Percentiles rank a stretch among this genome's conserved stretches.
Conservation (phyloP, 2,329 filamentous ascomycete species). For the Thielaviopsis musarum region DNA sequence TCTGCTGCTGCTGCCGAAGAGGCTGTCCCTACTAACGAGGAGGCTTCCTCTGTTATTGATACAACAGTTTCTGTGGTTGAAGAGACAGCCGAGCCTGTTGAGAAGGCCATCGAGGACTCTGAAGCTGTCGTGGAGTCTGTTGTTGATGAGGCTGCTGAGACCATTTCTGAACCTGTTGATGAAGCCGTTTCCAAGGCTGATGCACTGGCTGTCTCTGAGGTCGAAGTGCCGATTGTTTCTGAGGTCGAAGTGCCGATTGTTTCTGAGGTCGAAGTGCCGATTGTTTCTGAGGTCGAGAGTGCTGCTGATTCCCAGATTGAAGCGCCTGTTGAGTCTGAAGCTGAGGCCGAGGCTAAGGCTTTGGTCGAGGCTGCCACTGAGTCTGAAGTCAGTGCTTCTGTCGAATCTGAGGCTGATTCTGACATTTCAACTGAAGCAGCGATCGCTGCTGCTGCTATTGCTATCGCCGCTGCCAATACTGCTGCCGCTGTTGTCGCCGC, state of each 20-base stretch:
- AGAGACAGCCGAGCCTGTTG: neutral
- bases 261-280: neutral
- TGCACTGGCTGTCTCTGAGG: no score
- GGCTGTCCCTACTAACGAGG: neutral
- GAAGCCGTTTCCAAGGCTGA: neutral
- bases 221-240: neutral
- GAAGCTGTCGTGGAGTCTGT: neutral
- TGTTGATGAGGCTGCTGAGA: neutral
- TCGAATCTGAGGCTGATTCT: neutral
- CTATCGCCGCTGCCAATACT: neutral
- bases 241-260: neutral
- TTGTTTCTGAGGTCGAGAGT: neutral
- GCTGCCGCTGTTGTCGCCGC: neutral
- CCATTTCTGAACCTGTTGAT: neutral
- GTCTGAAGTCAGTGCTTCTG: neutral
- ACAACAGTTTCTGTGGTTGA: neutral
- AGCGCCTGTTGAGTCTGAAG: neutral
- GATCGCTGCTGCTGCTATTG: neutral
- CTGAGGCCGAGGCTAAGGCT: neutral
- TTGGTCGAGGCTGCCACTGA: neutral
- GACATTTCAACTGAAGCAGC: neutral
- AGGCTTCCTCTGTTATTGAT: neutral
- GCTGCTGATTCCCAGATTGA: neutral
- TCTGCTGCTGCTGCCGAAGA: slow-evolving; percentile 3
- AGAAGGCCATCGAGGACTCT: neutral